phyloP scores from a whole-genome alignment of 1,139 yeast species.

The Magnusiomyces sp. region DNA sequence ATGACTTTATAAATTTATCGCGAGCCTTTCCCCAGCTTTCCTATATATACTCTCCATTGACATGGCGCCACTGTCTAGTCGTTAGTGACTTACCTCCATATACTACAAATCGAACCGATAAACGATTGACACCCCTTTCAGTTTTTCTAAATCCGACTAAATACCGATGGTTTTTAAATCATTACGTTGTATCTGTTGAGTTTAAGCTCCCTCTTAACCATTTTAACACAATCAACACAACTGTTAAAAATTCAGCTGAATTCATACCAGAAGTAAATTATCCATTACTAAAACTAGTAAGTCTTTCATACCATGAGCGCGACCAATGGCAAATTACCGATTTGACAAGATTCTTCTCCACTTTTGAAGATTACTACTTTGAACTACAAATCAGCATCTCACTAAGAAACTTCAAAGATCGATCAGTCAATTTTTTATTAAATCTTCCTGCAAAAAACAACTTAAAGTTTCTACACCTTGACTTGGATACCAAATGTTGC shows the following conservation, averaged over 20 bases:
- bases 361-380: background rate
- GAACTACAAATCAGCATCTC: background rate
- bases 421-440: background rate
- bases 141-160: background rate
- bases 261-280: background rate
- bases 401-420: background rate
- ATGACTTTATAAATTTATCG: background rate
- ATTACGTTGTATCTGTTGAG: background rate
- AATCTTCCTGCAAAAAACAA: background rate
- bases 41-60: background rate
- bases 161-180: background rate
- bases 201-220: background rate
- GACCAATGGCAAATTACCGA: constrained; percentile 4
- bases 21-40: background rate
- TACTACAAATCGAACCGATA: background rate
- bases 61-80: background rate
- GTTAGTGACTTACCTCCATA: background rate
- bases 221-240: background rate
- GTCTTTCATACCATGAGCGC: background rate
- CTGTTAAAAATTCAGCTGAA: background rate
- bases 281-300: background rate
- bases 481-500: background rate
- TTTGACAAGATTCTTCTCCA: background rate
- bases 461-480: background rate
- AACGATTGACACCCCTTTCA: background rate